Percentiles rank a stretch among this genome's conserved stretches.
Conservation (phyloP, 176 grass and related monocot species). For the Oryza officinalis region DNA sequence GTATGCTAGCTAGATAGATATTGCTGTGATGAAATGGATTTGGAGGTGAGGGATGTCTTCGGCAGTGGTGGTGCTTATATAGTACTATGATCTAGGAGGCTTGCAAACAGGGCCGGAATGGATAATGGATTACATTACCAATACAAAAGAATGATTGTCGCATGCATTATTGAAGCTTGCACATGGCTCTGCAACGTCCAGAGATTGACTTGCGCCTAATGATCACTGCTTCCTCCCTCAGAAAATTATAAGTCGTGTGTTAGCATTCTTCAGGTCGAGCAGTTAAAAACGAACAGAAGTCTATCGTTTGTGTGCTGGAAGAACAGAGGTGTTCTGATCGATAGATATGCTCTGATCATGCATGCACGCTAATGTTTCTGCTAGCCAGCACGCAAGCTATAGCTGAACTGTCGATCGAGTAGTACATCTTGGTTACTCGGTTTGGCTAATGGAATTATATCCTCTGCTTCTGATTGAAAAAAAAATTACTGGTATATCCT, state of each 20-base stretch:
- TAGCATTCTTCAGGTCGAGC: neutral
- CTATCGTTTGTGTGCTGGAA: neutral
- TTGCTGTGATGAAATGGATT: neutral
- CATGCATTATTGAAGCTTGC: neutral
- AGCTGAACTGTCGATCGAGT: neutral
- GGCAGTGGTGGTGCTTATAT: constrained; percentile 25
- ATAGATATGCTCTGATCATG: neutral
- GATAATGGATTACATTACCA: neutral
- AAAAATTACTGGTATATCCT: no score
- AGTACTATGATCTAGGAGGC: neutral
- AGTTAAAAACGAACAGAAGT: neutral
- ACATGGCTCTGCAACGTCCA: constrained; percentile 22
- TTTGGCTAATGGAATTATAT: neutral
- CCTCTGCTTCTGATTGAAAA: no score
- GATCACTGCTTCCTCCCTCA: neutral
- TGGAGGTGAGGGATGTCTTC: constrained; percentile 8
- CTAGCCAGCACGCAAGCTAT: neutral
- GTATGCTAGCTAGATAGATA: neutral
- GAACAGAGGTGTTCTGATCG: neutral
- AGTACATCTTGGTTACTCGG: neutral
- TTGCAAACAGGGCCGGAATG: neutral
- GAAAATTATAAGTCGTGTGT: neutral
- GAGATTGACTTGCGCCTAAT: neutral
- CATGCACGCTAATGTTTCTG: neutral
- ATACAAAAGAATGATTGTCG: neutral